A percentile compares a stretch with the other conserved stretches of the same genome.
These are phyloP conservation scores for Globisporangium perplexum DNA, from an alignment of 352 stramenopile genomes.

Conservation along the genomic window DNA sequence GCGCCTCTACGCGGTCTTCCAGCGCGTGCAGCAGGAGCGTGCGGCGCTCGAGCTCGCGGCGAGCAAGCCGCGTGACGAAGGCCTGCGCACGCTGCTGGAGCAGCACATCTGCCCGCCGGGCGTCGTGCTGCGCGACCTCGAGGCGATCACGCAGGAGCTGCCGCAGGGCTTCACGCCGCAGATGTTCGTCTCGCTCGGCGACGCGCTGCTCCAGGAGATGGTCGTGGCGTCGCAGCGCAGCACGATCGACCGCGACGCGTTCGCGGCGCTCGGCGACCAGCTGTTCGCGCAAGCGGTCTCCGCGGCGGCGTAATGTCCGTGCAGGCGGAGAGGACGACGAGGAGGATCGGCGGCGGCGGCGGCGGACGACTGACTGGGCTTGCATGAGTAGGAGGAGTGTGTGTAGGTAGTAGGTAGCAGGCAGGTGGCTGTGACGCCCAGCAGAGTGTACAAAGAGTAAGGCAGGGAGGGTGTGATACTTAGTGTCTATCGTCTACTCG, in stretches of 20 bases:
- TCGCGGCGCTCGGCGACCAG: conserved; percentile 44
- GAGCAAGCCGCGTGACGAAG: conserved; percentile 27
- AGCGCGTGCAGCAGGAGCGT: conserved; percentile 23
- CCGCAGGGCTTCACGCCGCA: conserved; percentile 64
- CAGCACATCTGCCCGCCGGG: conserved; percentile 22
- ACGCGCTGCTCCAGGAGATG: conserved; percentile 70
- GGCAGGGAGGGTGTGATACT: not conserved
- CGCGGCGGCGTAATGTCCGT: conserved; percentile 27
- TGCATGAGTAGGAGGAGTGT: not conserved
- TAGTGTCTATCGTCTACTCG: too few relatives aligned
- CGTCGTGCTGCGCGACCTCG: conserved; percentile 47
- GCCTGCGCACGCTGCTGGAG: conserved; percentile 42
- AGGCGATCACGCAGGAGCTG: conserved; percentile 38
- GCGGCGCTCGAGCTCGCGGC: conserved; percentile 17
- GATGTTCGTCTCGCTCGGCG: conserved; percentile 65
- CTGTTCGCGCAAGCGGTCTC: conserved; percentile 49
- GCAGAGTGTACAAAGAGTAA: not conserved
- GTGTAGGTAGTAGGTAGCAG: not conserved
- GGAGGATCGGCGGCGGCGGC: not conserved
- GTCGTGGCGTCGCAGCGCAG: conserved; percentile 32
- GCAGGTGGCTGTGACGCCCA: not conserved
- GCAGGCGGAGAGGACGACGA: not conserved
- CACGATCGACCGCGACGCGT: conserved; percentile 38
- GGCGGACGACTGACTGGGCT: not conserved
- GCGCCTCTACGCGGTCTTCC: conserved; percentile 58